Evolutionary conservation across 306 rosid genomes (phyloP), one percentile per base, ranked within the genome.

Genomic region (Pueraria montana): DNA sequence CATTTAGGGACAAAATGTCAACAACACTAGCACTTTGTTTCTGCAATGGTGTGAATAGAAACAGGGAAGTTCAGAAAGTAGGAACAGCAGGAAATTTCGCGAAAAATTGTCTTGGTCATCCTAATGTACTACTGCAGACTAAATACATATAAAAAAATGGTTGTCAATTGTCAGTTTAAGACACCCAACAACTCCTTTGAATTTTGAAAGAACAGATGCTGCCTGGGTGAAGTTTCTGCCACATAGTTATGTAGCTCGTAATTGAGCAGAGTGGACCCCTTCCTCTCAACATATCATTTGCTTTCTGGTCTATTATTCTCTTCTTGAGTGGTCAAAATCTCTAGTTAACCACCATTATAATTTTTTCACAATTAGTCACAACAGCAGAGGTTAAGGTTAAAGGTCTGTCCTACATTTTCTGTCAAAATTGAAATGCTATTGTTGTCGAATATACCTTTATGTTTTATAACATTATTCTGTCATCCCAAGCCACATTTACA

Each of bases 1-100:
- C 62, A 81, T 88, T 82, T 81, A 34, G 86, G 64, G 76, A 75
- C 49, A 88, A 64, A 82, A 72, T 80, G 84, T 84, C 87, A 80
- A 83, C 81, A 81, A 49, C 61, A 43, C 26, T 20, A 46, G 84
- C 82, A 86, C 83, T 71, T 0, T 72, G 74, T 66, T 46, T 53
- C 59, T 61, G 80, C 52, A 72, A 78, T 62, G 59, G 73, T 78
- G 84, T 84, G 83, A 82, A 56, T 16, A 24, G 83, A 89, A 61
- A 82, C 63, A 70, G 87, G 80, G 21, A 74, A 59, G 36, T 68
- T 78, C 84, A 69, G 84, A 85, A 63, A 83, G 80, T 72, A 49
- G 72, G 77, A 66, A 45, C 76, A 55, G 20, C 27, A 48, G 82
- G 87, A 89, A 82, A 86, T 85, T 82, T 87, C 89, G 72, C 65